Evolutionary conservation across 805 yeast species (phyloP).

Genomic region (Cyberlindnera bimundalis): DNA sequence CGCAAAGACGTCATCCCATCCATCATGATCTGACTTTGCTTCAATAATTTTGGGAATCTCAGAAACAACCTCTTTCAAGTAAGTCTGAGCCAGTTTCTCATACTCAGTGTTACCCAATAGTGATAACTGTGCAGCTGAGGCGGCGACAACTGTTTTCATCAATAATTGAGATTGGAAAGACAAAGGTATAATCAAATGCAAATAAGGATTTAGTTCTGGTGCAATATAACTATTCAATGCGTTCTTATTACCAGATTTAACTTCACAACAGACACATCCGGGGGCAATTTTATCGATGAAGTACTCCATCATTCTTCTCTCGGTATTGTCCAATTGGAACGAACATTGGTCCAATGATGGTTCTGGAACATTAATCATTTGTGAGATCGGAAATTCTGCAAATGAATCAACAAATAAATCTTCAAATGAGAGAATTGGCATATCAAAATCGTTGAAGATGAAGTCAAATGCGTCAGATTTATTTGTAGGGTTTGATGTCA

Average conservation of each 20-base stretch:
- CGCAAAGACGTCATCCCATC: slow-evolving; percentile 41
- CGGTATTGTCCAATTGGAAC: slow-evolving; percentile 13
- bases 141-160: slow-evolving; percentile 34
- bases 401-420: slow-evolving; percentile 23
- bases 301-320: slow-evolving; percentile 29
- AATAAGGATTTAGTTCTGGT: slow-evolving; percentile 36
- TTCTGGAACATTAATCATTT: slow-evolving; percentile 15
- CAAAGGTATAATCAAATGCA: slow-evolving; percentile 36
- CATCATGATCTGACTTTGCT: slow-evolving; percentile 24
- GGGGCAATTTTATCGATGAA: slow-evolving; percentile 37
- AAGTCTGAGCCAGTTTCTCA: slow-evolving; percentile 27
- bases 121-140: slow-evolving; percentile 35
- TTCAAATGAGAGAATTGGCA: slow-evolving; percentile 17
- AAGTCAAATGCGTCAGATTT: slow-evolving; percentile 20
- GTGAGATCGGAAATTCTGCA: slow-evolving; percentile 21
- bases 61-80: slow-evolving; percentile 29
- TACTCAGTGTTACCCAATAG: slow-evolving; percentile 30
- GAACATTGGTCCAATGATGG: slow-evolving; percentile 16
- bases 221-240: slow-evolving; percentile 17
- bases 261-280: slow-evolving; percentile 37
- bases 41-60: slow-evolving; percentile 32
- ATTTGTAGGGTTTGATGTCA: slow-evolving; percentile 7
- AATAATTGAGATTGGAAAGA: slow-evolving; percentile 33
- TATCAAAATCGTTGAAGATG: slow-evolving; percentile 10
- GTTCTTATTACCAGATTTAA: slow-evolving; percentile 16